Percentiles rank a stretch among this genome's conserved stretches.
Evolutionary conservation across 2,329 filamentous ascomycete species (phyloP).

Genomic region (Sporothrix schenckii): DNA sequence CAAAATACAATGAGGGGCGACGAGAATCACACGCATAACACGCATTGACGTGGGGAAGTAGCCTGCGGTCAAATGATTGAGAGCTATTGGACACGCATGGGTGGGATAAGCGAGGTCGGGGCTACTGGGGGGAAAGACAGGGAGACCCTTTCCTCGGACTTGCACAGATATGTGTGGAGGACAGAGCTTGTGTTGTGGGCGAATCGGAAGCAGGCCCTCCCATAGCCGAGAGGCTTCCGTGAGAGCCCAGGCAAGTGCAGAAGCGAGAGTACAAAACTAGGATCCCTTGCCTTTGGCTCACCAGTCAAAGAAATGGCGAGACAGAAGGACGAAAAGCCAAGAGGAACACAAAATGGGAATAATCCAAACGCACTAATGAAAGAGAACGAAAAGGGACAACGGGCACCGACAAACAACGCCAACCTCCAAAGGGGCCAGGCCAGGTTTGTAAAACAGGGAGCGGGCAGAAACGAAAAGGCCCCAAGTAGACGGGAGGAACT

Average conservation of each 20-base stretch:
- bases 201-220: slow-evolving; percentile 17
- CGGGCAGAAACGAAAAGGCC: slow-evolving; percentile 14
- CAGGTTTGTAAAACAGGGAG: neutral
- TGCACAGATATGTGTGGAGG: neutral
- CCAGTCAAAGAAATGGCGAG: neutral
- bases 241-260: neutral
- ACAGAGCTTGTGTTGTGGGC: slow-evolving; percentile 15
- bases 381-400: neutral
- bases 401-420: neutral
- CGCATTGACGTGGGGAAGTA: neutral
- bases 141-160: slow-evolving; percentile 4
- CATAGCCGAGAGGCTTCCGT: neutral
- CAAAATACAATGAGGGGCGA: neutral
- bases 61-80: neutral
- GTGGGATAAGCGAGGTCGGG: neutral
- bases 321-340: neutral
- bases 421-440: slow-evolving; percentile 4
- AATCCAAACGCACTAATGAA: neutral
- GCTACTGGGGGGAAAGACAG: neutral
- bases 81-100: slow-evolving; percentile 6
- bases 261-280: neutral
- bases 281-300: slow-evolving; percentile 18
- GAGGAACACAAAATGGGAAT: neutral
- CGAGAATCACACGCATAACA: neutral
- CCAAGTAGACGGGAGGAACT: neutral